Base-by-base conservation (phyloP, 805 yeast genomes). In the Kodamaea kakaduensis region DNA sequence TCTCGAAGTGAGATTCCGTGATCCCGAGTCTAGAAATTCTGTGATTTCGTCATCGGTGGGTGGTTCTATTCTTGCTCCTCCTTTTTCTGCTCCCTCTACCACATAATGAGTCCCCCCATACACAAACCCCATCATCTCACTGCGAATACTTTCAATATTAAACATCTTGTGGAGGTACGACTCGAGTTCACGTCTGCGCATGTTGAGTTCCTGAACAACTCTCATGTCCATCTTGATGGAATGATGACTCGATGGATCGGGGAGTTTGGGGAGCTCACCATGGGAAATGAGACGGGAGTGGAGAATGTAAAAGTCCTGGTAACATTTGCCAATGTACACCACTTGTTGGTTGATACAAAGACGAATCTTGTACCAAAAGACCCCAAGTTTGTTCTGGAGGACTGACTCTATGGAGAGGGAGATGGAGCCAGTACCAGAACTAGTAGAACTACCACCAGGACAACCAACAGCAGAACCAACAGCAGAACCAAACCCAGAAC, bases 261-360 rank as follows among this genome's bases (percentile, higher is more conserved):
- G 69, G 14, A 61, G 44, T 27, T 46, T 48, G 3, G 67, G 66
- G 18, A 62, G 45, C 9, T 30, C 27, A 6, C 23, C 31, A 3
- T 32, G 23, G 5, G 23, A 30, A 17, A 29, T 20, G 30, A 59
- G 38, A 1, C 32, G 27, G 7, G 46, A 23, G 37, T 64, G 68
- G 26, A 67, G 46, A 19, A 57, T 43, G 44, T 61, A 62, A 31
- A 67, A 62, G 25, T 65, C 67, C 35, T 61, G 61, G 42, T 65
- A 64, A 24, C 46, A 42, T 38, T 62, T 64, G 20, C 56, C 56
- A 15, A 63, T 31, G 34, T 45, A 52, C 3, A 57, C 14, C 2
- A 27, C 38, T 20, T 47, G 48, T 17, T 48, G 48, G 24, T 53
- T 44, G 12, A 31, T 20, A 4, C 37, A 37, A 5, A 58, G 38